Evolutionary conservation across 2,329 filamentous ascomycete species (phyloP), one percentile per base, ranked within the genome.

Genomic region (Trichophyton mentagrophytes): DNA sequence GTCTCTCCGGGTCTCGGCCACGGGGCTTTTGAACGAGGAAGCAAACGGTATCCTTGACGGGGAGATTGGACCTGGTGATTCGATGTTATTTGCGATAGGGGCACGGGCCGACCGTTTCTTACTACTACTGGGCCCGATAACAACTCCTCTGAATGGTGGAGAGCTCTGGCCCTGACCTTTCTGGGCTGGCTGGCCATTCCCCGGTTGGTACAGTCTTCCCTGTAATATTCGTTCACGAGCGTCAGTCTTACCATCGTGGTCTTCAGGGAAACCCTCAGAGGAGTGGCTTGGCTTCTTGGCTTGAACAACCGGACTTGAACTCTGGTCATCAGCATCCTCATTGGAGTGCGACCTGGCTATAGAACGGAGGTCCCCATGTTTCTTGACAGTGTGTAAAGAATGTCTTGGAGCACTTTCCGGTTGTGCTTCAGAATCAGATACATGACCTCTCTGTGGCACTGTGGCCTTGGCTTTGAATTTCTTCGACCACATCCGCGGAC

Each of bases 341-440:
- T 33, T 30, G 17, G 33, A 15, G 30, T 38, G 33, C 13, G 30
- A 17, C 30, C 44, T 61, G 9, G 64, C 64, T 15, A 60, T 57
- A 11, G 61, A 62, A 9, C 64, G 63, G 51, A 66, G 59, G 59
- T 66, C 61, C 7, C 25, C 27, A 58, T 64, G 60, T 30, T 64
- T 66, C 40, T 61, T 63, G 13, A 61, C 58, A 4, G 62, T 58
- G 59, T 65, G 64, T 58, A 66, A 63, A 15, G 60, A 61, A 38
- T 46, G 61, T 15, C 30, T 61, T 3, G 59, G 58, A 15, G 33
- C 15, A 61, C 59, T 40, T 2, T 38, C 7, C n/a, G 13, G 15
- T n/a, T 38, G 27, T 15, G 59, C 25, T n/a, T 56, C 40, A 9
- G 58, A 57, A 30, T 46, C 49, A 13, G 44, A 33, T 13, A 13